These are phyloP conservation scores for Pharnaceum exiguum DNA, from an alignment of 148 eudicot genomes.

Conservation along the genomic window DNA sequence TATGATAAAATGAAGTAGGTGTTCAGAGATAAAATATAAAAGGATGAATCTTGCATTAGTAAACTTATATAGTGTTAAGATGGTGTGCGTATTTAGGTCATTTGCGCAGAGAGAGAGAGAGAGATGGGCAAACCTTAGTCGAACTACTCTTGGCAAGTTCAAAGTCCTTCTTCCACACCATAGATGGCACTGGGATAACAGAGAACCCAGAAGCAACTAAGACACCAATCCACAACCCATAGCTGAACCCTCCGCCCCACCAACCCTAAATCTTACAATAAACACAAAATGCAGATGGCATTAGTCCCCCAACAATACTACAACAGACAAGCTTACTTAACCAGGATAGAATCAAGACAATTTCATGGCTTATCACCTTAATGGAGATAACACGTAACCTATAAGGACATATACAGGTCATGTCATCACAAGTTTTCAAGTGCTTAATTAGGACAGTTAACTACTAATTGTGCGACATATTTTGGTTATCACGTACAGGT, in stretches of 20 bases:
- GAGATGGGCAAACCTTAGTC: conserved; percentile 52
- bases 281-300: conserved; percentile 11
- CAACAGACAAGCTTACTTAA: not conserved
- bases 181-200: conserved; percentile 80
- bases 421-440: too few relatives aligned
- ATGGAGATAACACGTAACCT: too few relatives aligned
- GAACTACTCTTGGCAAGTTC: conserved; percentile 56
- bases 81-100: too few relatives aligned
- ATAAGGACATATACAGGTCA: too few relatives aligned
- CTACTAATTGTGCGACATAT: too few relatives aligned
- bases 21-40: not conserved
- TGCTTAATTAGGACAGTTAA: too few relatives aligned
- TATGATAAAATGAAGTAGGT: not conserved
- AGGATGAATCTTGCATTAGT: not conserved
- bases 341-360: too few relatives aligned
- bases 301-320: conserved; percentile 5
- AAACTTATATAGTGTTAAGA: too few relatives aligned
- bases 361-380: too few relatives aligned
- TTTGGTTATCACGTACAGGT: too few relatives aligned
- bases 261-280: conserved; percentile 67
- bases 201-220: conserved; percentile 90
- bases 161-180: conserved; percentile 70
- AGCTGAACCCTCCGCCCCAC: conserved; percentile 93
- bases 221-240: conserved; percentile 86
- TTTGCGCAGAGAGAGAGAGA: too few relatives aligned